phyloP scores from a whole-genome alignment of 2,329 filamentous ascomycete species.

The Alternaria ventricosa region DNA sequence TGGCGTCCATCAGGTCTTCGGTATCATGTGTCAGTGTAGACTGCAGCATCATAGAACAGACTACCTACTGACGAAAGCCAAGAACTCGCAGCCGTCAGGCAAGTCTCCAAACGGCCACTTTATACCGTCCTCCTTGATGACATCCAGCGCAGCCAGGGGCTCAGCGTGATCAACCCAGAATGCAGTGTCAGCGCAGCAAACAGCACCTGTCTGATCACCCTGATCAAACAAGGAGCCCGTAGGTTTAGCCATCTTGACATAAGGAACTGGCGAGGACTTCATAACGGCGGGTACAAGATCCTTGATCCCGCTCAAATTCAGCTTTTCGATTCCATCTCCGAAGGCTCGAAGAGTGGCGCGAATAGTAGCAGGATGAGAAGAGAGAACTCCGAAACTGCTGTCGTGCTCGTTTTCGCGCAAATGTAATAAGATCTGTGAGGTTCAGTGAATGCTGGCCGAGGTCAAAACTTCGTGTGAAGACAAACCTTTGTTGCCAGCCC shows the following conservation, averaged over 20 bases:
- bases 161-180: slow-evolving; percentile 6
- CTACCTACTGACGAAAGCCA: background rate
- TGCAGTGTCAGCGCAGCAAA: background rate
- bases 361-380: background rate
- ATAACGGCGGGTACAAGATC: background rate
- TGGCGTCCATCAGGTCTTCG: background rate
- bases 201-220: background rate
- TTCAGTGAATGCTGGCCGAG: background rate
- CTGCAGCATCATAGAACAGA: background rate
- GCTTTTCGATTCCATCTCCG: background rate
- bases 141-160: background rate
- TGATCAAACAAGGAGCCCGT: background rate
- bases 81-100: background rate
- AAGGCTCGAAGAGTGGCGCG: background rate
- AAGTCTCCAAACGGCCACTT: slow-evolving; percentile 2
- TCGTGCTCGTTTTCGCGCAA: background rate
- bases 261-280: background rate
- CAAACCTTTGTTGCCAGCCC: background rate
- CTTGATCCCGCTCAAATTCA: background rate
- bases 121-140: background rate
- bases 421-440: background rate
- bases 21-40: background rate
- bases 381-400: background rate
- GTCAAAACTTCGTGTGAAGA: background rate
- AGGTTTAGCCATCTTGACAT: background rate